Conservation (phyloP, 1,139 yeast species). For the Taphrina wiesneri region DNA sequence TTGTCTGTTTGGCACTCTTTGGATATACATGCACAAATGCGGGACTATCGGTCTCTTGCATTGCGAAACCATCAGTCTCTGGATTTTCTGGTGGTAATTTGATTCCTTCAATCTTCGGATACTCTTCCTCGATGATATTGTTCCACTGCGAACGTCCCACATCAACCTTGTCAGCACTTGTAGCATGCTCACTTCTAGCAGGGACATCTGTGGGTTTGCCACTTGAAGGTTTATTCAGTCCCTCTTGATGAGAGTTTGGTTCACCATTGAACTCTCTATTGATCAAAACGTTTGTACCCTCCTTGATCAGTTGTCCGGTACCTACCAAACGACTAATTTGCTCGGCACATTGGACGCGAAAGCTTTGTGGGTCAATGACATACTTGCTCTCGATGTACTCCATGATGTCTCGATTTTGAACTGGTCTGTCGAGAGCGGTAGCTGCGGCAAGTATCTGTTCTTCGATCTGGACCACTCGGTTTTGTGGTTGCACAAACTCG, state of each 20-base stretch:
- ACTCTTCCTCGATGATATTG: neutral
- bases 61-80: slow-evolving; percentile 16
- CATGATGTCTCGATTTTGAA: slow-evolving; percentile 11
- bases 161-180: neutral
- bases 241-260: neutral
- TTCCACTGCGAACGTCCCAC: neutral
- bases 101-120: slow-evolving; percentile 18
- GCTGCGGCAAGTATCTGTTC: neutral
- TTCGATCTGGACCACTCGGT: neutral
- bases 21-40: slow-evolving; percentile 10
- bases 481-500: slow-evolving; percentile 8
- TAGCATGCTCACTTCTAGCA: neutral
- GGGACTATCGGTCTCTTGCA: slow-evolving; percentile 28
- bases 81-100: slow-evolving; percentile 23
- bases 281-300: neutral
- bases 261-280: neutral
- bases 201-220: neutral
- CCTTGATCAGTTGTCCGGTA: neutral
- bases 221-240: neutral
- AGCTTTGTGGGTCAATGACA: slow-evolving; percentile 8
- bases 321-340: slow-evolving; percentile 1
- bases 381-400: slow-evolving; percentile 15
- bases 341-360: slow-evolving; percentile 16
- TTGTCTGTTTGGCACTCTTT: neutral
- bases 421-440: neutral